phyloP scores from a whole-genome alignment of 1,139 yeast species.

The Lodderomyces jiufengensis region DNA sequence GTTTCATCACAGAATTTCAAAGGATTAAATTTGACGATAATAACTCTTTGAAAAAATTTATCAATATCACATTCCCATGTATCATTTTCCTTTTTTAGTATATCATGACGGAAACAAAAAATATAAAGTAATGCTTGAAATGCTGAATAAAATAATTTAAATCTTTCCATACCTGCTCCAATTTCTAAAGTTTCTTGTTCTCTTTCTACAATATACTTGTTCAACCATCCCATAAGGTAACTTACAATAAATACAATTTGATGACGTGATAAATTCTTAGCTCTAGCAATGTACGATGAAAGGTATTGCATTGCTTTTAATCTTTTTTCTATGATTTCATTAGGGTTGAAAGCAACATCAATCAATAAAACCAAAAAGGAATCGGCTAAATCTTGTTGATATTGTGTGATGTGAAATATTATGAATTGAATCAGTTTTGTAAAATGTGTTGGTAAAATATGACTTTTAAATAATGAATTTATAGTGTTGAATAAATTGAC shows the following conservation, averaged over 20 bases:
- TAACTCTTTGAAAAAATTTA: slow-evolving; percentile 79
- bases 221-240: slow-evolving; percentile 79
- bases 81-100: slow-evolving; percentile 40
- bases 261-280: slow-evolving; percentile 62
- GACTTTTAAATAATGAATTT: slow-evolving; percentile 73
- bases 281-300: slow-evolving; percentile 88
- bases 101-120: slow-evolving; percentile 79
- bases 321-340: slow-evolving; percentile 68
- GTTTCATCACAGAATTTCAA: slow-evolving; percentile 90
- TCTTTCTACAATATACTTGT: slow-evolving; percentile 74
- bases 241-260: slow-evolving; percentile 79
- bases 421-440: slow-evolving; percentile 87
- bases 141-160: slow-evolving; percentile 86
- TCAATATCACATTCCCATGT: slow-evolving; percentile 83
- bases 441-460: slow-evolving; percentile 86
- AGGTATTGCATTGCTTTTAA: slow-evolving; percentile 89
- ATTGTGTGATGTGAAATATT: slow-evolving; percentile 77
- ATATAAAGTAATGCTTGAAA: slow-evolving; percentile 89
- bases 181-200: slow-evolving; percentile 71
- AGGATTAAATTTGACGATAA: slow-evolving; percentile 89
- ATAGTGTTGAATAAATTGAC: slow-evolving; percentile 74
- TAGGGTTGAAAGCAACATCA: slow-evolving; percentile 71
- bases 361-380: slow-evolving; percentile 78
- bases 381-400: slow-evolving; percentile 78
- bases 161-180: slow-evolving; percentile 67